Percentiles rank a stretch among this genome's conserved stretches.
phyloP scores from a whole-genome alignment of 176 grass and related monocot species.

The Musa beccarii region DNA sequence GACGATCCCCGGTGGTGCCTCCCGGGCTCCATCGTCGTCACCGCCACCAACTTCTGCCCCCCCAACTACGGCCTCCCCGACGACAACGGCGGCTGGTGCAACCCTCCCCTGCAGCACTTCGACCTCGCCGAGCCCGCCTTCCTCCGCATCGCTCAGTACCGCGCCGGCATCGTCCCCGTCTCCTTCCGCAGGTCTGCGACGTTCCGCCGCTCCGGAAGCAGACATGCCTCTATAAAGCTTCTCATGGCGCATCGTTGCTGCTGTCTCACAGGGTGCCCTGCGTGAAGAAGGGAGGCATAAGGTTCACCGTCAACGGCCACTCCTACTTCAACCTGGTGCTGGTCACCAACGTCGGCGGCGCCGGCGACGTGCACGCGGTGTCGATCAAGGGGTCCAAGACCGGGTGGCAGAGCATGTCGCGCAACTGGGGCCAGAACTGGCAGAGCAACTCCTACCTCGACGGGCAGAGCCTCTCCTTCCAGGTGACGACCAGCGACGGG shows the following conservation, averaged over 20 bases:
- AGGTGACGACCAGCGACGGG: conserved; percentile 62
- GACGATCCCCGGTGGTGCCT: no score
- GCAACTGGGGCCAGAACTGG: conserved; percentile 86
- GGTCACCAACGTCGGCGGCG: conserved; percentile 61
- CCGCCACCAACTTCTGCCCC: no score
- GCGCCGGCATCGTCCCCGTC: conserved; percentile 38
- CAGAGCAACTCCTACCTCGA: conserved; percentile 45
- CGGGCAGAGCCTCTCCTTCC: conserved; percentile 65
- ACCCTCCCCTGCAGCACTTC: no score
- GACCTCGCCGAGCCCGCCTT: no score
- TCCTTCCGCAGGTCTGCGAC: conserved; percentile 30
- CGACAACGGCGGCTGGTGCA: no score
- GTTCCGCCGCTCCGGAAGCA: no score
- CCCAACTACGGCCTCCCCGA: no score
- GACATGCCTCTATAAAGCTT: no score
- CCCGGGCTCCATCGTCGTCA: no score
- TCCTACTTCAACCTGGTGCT: conserved; percentile 93
- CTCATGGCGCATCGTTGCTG: no score
- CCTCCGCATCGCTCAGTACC: not conserved
- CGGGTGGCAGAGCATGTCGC: conserved; percentile 44
- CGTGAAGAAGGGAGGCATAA: conserved; percentile 52
- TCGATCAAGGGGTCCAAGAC: conserved; percentile 42
- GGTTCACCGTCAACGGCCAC: conserved; percentile 59
- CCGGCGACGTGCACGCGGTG: conserved; percentile 34
- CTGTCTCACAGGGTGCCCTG: conserved; percentile 32